Base-by-base conservation (phyloP, 2,329 filamentous ascomycete genomes). In the Sporothrix curviconia region DNA sequence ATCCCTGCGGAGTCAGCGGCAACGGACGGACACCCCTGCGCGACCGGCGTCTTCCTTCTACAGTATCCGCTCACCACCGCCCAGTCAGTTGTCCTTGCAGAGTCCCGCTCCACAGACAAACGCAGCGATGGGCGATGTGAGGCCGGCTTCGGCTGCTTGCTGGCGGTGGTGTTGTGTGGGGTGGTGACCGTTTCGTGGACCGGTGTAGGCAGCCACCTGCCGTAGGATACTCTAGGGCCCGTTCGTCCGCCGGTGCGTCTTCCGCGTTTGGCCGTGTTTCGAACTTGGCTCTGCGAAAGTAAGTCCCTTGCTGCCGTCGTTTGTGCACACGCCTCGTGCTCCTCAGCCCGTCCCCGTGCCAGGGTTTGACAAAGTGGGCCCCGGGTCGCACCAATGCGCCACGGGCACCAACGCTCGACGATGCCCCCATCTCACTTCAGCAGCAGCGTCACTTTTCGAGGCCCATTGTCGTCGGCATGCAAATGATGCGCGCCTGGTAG, bases 331-430 rank as follows among this genome's bases (percentile, higher is more conserved):
- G 73, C n/a, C 0, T 86, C 89, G 69, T 97, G 92, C 64, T 90
- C 85, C 53, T 72, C 71, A 0, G 94, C 92, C 52, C 90, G 83
- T 22, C 81, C 79, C 25, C 90, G 82, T 7, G 94, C 94, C 4
- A 91, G 81, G 74, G n/a, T n/a, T 99, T 97, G 68, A 99, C 94
- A 69, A 95, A 99, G 72, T 99, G 95, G 55, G n/a, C n/a, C 85
- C 83, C 15, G 88, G 88, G 65, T 92, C 91, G n/a, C n/a, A n/a
- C 95, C 88, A 63, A 99, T 99, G 59, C 9, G 92, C 92, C 12
- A 94, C 91, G 6, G 86, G 82, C 2, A 99, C 92, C n/a, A n/a
- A 56, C 91, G 83, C 76, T 96, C 92, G 28, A 99, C 92, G n/a
- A 83, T 83, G 42, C 94, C 65, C 94, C 94, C 11, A 99, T 84